Evolutionary conservation across 2,329 filamentous ascomycete genomes (phyloP), one percentile per base, ranked within the genome.

Genomic region (Aotearoamyces nothofagi): DNA sequence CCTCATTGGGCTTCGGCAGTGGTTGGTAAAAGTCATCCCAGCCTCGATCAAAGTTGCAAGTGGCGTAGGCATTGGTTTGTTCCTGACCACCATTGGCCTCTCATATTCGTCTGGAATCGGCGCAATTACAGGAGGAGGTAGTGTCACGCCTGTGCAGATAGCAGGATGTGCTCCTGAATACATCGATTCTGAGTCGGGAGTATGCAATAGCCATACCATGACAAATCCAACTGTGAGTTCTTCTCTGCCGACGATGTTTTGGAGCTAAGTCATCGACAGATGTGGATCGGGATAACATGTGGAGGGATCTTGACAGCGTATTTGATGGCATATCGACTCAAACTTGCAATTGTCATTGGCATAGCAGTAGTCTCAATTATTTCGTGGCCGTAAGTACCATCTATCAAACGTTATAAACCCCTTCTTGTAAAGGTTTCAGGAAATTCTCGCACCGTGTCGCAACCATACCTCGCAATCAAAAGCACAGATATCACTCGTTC

Each of bases 261-360:
- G 10, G 5, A 1, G 3, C 4, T 11, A 19, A 15, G n/a, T 25
- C 34, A 16, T 32, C 40, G 24, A 15, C 34, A 74, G 69, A 58
- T 92, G 63, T 93, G 84, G 84, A 69, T 92, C 30, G 84, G 80
- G 8, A 77, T 92, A 38, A 75, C 83, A 46, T 71, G 76, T 30
- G 81, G 84, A 9, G 81, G 82, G 17, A 61, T 92, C 25, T 52
- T 92, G 20, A 87, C 82, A 0, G 72, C 78, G 4, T 67, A 87
- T 39, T 69, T 92, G 52, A 83, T 83, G 78, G 67, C 77, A 11
- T 84, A 77, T 49, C 69, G 74, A 22, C 61, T 82, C 53, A 82
- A 81, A 47, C 75, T 76, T 31, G 75, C 78, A 26, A 78, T 84
- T 36, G 68, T 83, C 30, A 67, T 78, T 14, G 78, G 78, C 2